Evolutionary conservation across 192 early-diverging fungal species (phyloP).

Genomic region (Coemansia furcata): DNA sequence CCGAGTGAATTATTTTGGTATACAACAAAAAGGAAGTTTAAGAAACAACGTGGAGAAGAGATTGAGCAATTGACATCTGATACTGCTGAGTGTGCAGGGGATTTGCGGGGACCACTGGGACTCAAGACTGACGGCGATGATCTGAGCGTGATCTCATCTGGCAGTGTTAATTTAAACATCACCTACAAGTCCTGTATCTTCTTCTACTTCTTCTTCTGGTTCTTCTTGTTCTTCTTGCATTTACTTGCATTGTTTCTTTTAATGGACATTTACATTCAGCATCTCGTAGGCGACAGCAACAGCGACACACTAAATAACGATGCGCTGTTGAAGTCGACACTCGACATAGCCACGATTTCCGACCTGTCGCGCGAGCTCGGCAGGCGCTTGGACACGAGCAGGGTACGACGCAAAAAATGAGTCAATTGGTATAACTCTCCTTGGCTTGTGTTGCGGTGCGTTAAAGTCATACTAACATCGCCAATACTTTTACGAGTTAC

Average conservation of each 20-base stretch:
- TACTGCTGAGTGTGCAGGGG: too few relatives aligned
- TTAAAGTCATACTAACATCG: not conserved
- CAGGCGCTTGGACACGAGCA: not conserved
- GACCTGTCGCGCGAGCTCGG: constrained; percentile 2
- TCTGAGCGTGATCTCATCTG: too few relatives aligned
- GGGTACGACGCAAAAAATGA: not conserved
- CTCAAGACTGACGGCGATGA: too few relatives aligned
- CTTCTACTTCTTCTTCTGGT: not conserved
- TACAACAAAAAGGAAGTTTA: too few relatives aligned
- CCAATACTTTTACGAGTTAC: not conserved
- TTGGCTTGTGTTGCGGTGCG: not conserved
- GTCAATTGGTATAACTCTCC: too few relatives aligned
- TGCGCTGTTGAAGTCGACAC: not conserved
- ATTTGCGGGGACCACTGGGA: too few relatives aligned
- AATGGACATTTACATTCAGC: constrained; percentile 8
- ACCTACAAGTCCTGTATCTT: not conserved
- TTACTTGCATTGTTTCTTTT: not conserved
- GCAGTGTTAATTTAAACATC: too few relatives aligned
- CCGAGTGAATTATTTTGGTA: too few relatives aligned
- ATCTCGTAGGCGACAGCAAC: not conserved
- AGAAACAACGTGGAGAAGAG: too few relatives aligned
- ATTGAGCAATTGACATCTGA: too few relatives aligned
- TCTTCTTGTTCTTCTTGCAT: not conserved
- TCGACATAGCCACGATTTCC: not conserved
- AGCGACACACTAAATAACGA: not conserved